Conservation (phyloP, 176 grass and related monocot species). For the Phoenix roebelenii region DNA sequence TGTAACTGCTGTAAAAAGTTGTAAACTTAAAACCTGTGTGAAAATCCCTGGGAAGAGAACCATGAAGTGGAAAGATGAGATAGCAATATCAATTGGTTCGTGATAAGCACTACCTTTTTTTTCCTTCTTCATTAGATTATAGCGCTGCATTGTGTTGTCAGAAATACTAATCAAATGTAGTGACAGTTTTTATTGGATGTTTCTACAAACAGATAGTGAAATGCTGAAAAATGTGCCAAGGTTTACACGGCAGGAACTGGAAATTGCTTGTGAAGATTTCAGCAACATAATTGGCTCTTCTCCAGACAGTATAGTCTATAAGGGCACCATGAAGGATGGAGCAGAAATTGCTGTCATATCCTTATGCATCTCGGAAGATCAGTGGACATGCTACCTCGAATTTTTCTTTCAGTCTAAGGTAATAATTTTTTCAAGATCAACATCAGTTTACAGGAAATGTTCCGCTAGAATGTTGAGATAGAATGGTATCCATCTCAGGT, state of each 20-base stretch:
- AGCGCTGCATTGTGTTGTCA: too few relatives aligned
- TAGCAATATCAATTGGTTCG: slow-evolving; percentile 58
- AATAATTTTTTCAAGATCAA: neutral
- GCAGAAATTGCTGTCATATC: slow-evolving; percentile 86
- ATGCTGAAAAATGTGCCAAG: slow-evolving; percentile 67
- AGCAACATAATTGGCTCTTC: slow-evolving; percentile 95
- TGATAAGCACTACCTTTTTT: neutral
- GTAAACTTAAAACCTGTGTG: slow-evolving; percentile 51
- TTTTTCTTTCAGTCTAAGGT: slow-evolving; percentile 90
- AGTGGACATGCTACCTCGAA: slow-evolving; percentile 81
- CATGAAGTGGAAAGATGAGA: slow-evolving; percentile 62
- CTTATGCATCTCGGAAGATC: slow-evolving; percentile 56
- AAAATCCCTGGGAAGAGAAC: slow-evolving; percentile 62
- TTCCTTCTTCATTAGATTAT: too few relatives aligned
- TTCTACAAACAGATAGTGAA: slow-evolving; percentile 51
- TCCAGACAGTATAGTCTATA: slow-evolving; percentile 68
- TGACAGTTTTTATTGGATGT: too few relatives aligned
- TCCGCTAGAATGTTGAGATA: slow-evolving; percentile 6
- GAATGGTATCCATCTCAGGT: slow-evolving; percentile 35
- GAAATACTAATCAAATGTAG: too few relatives aligned
- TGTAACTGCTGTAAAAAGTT: slow-evolving; percentile 64
- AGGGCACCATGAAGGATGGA: slow-evolving; percentile 83
- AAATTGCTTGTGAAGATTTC: slow-evolving; percentile 95
- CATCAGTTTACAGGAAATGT: neutral
- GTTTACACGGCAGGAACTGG: slow-evolving; percentile 72